Base-by-base conservation (phyloP, 2,329 filamentous ascomycete species). In the Venturia pyrina region DNA sequence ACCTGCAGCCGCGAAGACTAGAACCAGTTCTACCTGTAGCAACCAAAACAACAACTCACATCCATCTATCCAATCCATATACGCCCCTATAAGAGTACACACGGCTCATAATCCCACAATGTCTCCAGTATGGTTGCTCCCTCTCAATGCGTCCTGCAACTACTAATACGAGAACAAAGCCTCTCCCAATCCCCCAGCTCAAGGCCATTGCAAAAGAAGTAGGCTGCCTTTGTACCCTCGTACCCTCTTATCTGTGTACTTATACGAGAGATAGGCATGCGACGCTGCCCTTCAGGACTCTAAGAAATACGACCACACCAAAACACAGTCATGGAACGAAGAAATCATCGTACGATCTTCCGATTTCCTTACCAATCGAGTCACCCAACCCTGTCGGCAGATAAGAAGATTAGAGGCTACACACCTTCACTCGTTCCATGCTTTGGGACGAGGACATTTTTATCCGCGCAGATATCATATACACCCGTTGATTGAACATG, bases 261-360 rank as follows among this genome's bases (percentile, higher is more conserved):
- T 4, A 62, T n/a, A 10, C 28, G 6, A 19, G 37, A 17, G 21
- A 60, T 69, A 96, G 92, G 93, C 91, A 71, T 96, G 93, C 82
- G 87, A 90, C 74, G 83, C 83, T 70, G 89, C 91, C 67, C 85
- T 98, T 72, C 86, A 87, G 68, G 83, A 79, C 69, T 87, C 87
- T 67, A 87, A 91, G 68, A 87, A 84, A 78, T 99, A 99, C 80
- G 89, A 96, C 70, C 95, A 98, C 78, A 79, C 87, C 66, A 88
- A 89, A 75, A 96, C 93, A 44, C 86, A 89, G 75, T 80, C 86
- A 71, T 98, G 93, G 93, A 98, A 98, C 81, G 89, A 89, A 43
- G 82, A 83, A 70, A 98, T 99, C 77, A 97, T 98, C 77, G 92
- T 96, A 84, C 72, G 86, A 81, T 68, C 67, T 66, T 67, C 65